Evolutionary conservation across 2,329 filamentous ascomycete species (phyloP).

Genomic region (Fusarium hainanense): DNA sequence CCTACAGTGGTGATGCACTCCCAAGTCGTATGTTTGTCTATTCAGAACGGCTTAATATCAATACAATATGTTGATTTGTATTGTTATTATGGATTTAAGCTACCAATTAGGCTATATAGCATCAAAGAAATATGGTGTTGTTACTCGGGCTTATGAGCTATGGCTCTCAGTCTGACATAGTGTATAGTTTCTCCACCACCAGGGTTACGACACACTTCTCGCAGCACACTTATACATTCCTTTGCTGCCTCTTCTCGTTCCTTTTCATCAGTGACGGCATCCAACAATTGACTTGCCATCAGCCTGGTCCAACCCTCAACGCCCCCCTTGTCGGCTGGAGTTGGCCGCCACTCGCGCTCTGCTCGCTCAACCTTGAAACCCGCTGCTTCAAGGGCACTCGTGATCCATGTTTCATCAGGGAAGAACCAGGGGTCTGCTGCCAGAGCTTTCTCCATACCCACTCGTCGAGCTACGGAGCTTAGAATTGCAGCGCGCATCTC

Average conservation of each 20-base stretch:
- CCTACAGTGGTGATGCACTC: background rate
- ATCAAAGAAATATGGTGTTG: background rate
- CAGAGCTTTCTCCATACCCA: slow-evolving; percentile 61
- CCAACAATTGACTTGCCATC: slow-evolving; percentile 70
- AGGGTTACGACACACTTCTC: slow-evolving; percentile 64
- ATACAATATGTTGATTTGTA: background rate
- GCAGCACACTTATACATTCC: slow-evolving; percentile 66
- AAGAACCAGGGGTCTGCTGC: slow-evolving; percentile 77
- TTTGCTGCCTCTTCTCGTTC: slow-evolving; percentile 64
- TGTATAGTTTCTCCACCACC: slow-evolving; percentile 67
- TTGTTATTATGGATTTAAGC: background rate
- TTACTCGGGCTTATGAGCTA: slow-evolving; percentile 54
- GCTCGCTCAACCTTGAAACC: slow-evolving; percentile 62
- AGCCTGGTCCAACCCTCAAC: slow-evolving; percentile 74
- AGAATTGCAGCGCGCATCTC: slow-evolving; percentile 71
- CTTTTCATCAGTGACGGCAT: slow-evolving; percentile 58
- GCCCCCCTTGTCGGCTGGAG: slow-evolving; percentile 66
- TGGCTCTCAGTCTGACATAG: slow-evolving; percentile 65
- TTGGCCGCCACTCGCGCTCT: slow-evolving; percentile 74
- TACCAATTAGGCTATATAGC: too few species aligned
- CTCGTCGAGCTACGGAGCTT: slow-evolving; percentile 61
- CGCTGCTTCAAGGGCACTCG: slow-evolving; percentile 56
- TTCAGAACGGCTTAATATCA: background rate
- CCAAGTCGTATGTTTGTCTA: background rate
- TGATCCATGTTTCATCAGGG: slow-evolving; percentile 71